These are phyloP conservation scores for Beauveria rudraprayagi DNA, from an alignment of 2,329 filamentous ascomycete species.

Conservation along the genomic window DNA sequence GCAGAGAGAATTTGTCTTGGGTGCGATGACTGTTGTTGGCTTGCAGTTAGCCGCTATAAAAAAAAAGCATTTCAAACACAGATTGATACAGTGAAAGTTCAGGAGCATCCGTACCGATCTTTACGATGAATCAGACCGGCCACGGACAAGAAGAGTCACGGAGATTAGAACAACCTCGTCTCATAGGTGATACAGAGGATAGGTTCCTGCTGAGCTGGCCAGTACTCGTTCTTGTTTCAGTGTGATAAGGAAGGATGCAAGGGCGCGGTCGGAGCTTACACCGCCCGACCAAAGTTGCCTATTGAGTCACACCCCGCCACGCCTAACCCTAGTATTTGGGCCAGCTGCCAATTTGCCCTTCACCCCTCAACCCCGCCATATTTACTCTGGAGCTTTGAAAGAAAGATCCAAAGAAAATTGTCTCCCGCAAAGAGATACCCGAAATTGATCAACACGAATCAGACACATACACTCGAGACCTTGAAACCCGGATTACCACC, in stretches of 20 bases:
- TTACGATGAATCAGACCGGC: background rate
- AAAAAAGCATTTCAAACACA: background rate
- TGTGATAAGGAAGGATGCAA: background rate
- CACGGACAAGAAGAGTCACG: background rate
- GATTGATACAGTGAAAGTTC: background rate
- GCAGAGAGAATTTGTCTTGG: background rate
- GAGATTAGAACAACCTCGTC: background rate
- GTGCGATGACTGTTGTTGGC: background rate
- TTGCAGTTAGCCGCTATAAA: background rate
- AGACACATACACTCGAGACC: background rate
- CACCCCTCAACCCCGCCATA: conserved; percentile 10
- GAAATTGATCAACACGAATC: background rate
- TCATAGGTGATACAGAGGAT: background rate
- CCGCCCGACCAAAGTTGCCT: conserved; percentile 9
- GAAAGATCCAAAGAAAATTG: background rate
- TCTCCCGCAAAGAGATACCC: background rate
- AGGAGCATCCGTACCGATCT: no score
- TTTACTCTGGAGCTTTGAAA: background rate
- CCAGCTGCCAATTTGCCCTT: background rate
- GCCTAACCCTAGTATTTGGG: background rate
- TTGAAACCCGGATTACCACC: background rate
- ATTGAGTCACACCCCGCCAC: conserved; percentile 8
- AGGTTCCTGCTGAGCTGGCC: background rate
- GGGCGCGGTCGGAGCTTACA: conserved; percentile 7
- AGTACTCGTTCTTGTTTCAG: background rate